Conservation (phyloP, 2,329 filamentous ascomycete genomes). For the Colletotrichum spaethianum region DNA sequence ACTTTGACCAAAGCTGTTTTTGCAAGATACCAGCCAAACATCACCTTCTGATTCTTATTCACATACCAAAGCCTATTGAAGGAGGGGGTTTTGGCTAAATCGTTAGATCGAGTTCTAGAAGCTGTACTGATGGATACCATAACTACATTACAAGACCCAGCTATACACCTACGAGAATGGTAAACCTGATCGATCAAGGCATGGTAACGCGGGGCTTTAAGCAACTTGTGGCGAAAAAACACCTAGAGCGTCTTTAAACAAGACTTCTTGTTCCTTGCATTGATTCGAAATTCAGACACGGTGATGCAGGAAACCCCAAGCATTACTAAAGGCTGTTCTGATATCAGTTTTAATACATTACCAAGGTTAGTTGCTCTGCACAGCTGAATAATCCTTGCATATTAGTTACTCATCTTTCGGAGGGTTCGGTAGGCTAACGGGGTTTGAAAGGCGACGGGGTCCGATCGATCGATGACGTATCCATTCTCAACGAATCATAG, state of each 20-base stretch:
- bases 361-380: neutral
- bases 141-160: neutral
- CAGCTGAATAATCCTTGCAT: neutral
- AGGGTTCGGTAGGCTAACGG: neutral
- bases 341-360: no score
- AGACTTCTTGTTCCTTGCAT: neutral
- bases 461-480: constrained; percentile 32
- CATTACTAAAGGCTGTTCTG: neutral
- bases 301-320: neutral
- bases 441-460: constrained; percentile 6
- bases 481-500: neutral
- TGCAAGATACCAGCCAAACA: neutral
- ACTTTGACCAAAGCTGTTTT: constrained; percentile 23
- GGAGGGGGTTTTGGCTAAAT: neutral
- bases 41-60: no score
- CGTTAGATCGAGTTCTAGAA: constrained; percentile 2
- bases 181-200: neutral
- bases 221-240: neutral
- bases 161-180: neutral
- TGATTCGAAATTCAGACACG: neutral
- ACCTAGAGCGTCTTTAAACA: neutral
- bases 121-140: neutral
- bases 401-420: neutral
- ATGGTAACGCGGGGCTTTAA: neutral
- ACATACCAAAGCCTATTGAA: neutral